Conservation (phyloP, 208 protist genomes). For the Spongospora subterranea region DNA sequence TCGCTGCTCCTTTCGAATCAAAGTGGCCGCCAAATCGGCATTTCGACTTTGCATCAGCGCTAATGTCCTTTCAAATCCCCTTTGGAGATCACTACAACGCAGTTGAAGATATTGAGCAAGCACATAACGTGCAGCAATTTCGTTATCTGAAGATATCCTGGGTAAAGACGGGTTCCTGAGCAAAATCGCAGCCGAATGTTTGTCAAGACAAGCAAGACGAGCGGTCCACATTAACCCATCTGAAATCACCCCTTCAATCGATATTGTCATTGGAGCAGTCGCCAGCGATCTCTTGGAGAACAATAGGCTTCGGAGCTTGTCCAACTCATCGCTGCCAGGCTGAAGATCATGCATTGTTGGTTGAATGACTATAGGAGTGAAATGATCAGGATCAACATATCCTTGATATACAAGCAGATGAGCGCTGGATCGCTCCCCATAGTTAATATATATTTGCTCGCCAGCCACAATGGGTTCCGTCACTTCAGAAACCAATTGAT, state of each 20-base stretch:
- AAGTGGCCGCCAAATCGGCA: too few relatives aligned
- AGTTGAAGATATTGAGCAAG: not conserved
- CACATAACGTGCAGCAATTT: not conserved
- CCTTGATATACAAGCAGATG: slow-evolving; percentile 14
- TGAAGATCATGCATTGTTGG: not conserved
- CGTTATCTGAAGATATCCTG: not conserved
- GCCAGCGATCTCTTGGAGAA: not conserved
- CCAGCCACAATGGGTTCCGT: not conserved
- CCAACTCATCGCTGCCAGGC: not conserved
- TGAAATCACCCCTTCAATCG: not conserved
- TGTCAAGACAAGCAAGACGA: not conserved
- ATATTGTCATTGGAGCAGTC: not conserved
- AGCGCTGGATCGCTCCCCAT: not conserved
- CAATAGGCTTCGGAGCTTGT: not conserved
- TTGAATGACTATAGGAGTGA: not conserved
- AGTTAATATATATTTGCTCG: slow-evolving; percentile 26
- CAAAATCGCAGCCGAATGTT: not conserved
- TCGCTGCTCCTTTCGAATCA: too few relatives aligned
- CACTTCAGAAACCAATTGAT: not conserved
- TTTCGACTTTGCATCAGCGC: too few relatives aligned
- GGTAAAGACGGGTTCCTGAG: slow-evolving; percentile 10
- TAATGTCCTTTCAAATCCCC: too few relatives aligned
- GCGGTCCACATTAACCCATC: not conserved
- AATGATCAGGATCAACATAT: not conserved
- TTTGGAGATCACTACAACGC: too few relatives aligned